Evolutionary conservation across 495 filamentous ascomycete species (phyloP).

Genomic region (Daldinia loculata): DNA sequence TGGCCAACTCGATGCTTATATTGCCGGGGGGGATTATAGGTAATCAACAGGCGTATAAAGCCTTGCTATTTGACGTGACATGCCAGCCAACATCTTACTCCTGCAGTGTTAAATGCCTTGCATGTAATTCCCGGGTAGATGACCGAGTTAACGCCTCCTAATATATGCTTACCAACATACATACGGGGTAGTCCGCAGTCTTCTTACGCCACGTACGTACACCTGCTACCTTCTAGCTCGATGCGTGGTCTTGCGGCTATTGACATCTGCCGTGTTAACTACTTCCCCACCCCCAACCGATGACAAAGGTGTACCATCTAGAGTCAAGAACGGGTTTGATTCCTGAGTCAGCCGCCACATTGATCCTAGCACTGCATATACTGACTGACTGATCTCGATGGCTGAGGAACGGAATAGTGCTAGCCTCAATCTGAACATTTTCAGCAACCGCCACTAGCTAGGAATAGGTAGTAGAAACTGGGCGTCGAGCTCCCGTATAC

Average conservation of each 20-base stretch:
- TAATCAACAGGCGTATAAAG: background rate
- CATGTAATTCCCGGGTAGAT: background rate
- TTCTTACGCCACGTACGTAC: background rate
- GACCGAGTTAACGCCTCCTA: background rate
- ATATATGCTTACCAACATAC: background rate
- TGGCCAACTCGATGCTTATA: background rate
- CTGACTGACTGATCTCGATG: background rate
- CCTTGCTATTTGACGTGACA: background rate
- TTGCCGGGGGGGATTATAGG: too few species aligned
- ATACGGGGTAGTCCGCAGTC: background rate
- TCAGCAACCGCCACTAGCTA: background rate
- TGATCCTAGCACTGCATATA: background rate
- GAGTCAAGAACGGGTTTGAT: conserved; percentile 10
- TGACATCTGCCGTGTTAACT: conserved; percentile 4
- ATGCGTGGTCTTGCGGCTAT: conserved; percentile 11
- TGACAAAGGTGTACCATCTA: background rate
- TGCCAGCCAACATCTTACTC: background rate
- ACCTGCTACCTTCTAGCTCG: conserved; percentile 9
- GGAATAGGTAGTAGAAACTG: background rate
- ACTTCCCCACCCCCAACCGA: conserved; percentile 1
- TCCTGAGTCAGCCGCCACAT: conserved; percentile 26
- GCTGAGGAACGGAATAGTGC: background rate
- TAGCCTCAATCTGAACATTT: background rate
- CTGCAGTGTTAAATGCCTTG: background rate
- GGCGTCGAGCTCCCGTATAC: background rate